phyloP scores from a whole-genome alignment of 148 eudicot species.

The Arctostaphylos glauca region DNA sequence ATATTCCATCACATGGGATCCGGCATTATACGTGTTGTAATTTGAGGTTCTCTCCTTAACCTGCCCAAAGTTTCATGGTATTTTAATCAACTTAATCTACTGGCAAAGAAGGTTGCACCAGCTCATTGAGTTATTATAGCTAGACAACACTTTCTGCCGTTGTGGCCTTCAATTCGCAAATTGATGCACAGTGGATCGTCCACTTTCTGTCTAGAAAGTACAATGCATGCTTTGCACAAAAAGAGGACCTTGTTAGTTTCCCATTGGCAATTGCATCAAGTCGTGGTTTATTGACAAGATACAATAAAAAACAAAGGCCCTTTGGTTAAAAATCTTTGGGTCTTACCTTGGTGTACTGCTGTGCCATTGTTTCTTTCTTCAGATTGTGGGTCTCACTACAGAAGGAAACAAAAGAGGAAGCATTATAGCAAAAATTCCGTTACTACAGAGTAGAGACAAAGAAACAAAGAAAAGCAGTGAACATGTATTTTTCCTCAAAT shows the following conservation, averaged over 20 bases:
- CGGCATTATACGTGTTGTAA: slow-evolving; percentile 46
- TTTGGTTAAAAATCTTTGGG: background rate
- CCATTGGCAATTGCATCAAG: background rate
- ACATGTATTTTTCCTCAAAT: background rate
- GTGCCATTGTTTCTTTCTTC: slow-evolving; percentile 65
- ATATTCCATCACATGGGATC: slow-evolving; percentile 94
- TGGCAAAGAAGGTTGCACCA: background rate
- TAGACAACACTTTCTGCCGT: background rate
- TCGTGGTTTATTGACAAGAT: background rate
- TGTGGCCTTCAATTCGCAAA: background rate
- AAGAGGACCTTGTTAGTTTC: background rate
- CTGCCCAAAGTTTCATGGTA: slow-evolving; percentile 26
- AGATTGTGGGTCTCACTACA: slow-evolving; percentile 82
- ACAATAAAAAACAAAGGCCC: background rate
- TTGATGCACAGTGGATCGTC: background rate
- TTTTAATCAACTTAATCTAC: background rate
- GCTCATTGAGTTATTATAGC: background rate
- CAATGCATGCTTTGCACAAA: background rate
- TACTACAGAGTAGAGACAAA: background rate
- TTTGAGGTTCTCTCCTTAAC: slow-evolving; percentile 83
- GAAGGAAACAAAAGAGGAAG: background rate
- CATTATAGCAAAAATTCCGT: background rate
- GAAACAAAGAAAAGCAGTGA: background rate
- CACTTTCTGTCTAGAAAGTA: background rate
- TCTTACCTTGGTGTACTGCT: slow-evolving; percentile 65